Conservation (phyloP, 1,284 basidiomycete genomes). For the Cryptococcus amylolentus region DNA sequence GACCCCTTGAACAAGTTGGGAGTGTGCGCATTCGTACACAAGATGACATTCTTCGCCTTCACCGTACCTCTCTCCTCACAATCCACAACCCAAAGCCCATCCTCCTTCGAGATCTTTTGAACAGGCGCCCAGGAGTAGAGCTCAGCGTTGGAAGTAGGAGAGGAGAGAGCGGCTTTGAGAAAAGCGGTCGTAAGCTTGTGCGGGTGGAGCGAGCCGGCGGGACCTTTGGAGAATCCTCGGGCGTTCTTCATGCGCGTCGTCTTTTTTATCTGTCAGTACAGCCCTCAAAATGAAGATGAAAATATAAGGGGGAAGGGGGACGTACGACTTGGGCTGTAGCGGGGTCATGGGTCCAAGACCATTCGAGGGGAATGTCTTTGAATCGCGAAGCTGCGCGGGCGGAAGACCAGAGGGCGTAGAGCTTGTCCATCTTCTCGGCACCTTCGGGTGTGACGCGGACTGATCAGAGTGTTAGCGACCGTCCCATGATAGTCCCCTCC, state of each 20-base stretch:
- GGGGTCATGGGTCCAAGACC: conserved; percentile 26
- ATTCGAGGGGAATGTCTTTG: conserved; percentile 15
- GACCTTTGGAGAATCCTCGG: conserved; percentile 12
- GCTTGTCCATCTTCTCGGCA: conserved; percentile 2
- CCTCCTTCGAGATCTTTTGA: background rate
- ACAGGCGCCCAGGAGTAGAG: conserved; percentile 26
- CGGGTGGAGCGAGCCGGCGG: conserved; percentile 29
- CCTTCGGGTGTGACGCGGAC: conserved; percentile 1
- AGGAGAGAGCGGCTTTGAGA: conserved; percentile 14
- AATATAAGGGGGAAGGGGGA: background rate
- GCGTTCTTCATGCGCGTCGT: conserved; percentile 13
- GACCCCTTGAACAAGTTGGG: conserved; percentile 26
- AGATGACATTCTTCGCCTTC: conserved; percentile 24
- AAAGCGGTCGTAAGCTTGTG: conserved; percentile 33
- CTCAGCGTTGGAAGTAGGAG: conserved; percentile 6
- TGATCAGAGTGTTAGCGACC: background rate
- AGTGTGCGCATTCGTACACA: conserved; percentile 41
- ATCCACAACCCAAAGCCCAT: conserved; percentile 17
- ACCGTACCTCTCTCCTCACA: conserved; percentile 22
- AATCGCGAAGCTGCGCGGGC: conserved; percentile 4
- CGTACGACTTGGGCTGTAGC: conserved; percentile 29
- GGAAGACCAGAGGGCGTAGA: conserved; percentile 6
- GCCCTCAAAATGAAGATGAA: no score
- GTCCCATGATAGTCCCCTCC: no score
- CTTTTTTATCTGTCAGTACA: background rate